Evolutionary conservation across 1,139 yeast genomes (phyloP).

Genomic region (Magnusiomyces suaveolens): DNA sequence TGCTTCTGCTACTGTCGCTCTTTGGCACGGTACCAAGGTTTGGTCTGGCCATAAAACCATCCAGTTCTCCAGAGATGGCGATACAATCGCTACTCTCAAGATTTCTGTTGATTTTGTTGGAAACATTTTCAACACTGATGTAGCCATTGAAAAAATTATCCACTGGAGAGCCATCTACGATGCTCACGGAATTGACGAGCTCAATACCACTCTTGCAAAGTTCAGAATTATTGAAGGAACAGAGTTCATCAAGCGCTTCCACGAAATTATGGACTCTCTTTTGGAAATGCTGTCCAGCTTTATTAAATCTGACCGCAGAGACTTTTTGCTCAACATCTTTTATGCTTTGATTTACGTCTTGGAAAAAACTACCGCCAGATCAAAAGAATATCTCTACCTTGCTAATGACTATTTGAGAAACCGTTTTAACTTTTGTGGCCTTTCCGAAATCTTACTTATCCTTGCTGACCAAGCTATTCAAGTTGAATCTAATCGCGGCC

Average conservation of each 20-base stretch:
- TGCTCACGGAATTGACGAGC: constrained; percentile 22
- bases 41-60: constrained; percentile 23
- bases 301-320: constrained; percentile 20
- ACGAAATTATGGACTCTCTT: constrained; percentile 37
- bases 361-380: constrained; percentile 24
- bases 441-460: constrained; percentile 21
- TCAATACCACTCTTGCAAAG: constrained; percentile 27
- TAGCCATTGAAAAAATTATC: constrained; percentile 47
- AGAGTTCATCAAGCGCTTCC: constrained; percentile 24
- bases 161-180: constrained; percentile 45
- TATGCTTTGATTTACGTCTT: constrained; percentile 25
- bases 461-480: constrained; percentile 19
- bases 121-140: constrained; percentile 52
- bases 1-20: constrained; percentile 41
- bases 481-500: constrained; percentile 18
- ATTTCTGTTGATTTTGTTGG: constrained; percentile 63
- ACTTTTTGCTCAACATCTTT: constrained; percentile 23
- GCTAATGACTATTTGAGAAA: constrained; percentile 24
- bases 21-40: constrained; percentile 27
- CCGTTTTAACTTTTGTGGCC: constrained; percentile 25
- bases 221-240: constrained; percentile 23
- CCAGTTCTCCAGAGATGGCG: constrained; percentile 21
- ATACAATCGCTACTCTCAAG: constrained; percentile 22
- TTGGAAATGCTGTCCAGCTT: constrained; percentile 28
- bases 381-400: constrained; percentile 21